Base-by-base conservation (phyloP, 306 rosid genomes). In the Sicyos baderoa region DNA sequence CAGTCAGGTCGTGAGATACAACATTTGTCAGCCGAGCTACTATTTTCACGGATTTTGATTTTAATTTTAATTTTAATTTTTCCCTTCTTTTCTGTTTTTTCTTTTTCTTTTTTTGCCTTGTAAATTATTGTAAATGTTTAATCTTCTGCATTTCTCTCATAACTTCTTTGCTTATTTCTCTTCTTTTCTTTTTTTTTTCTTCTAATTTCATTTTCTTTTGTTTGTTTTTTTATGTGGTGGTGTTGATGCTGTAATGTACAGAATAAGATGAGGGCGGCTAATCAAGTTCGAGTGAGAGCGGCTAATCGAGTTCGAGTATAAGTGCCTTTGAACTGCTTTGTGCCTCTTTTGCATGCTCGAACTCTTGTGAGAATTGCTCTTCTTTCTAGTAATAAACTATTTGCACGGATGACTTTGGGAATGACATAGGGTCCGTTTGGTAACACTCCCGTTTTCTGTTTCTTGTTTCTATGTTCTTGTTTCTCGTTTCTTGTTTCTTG, bases 71-170 rank as follows among this genome's bases (percentile, higher is more conserved):
- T 44, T 45, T 0, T 25, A 14, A 7, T 32, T 7, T 1, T 29
- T 8, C n/a, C 16, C 1, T 29, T 59, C 6, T 21, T 21, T 18
- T 29, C 5, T 44, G 44, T 40, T 17, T 8, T n/a, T n/a, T n/a
- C n/a, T n/a, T n/a, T n/a, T n/a, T n/a, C n/a, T n/a, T n/a, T 29
- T n/a, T 18, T 22, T n/a, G 3, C 27, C 23, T 17, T 69, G 73
- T 69, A 69, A 69, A 52, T 52, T 51, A 1, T 25, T 68, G 59
- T 69, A 69, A 69, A 68, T 68, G 37, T 29, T 68, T 50, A 9
- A 16, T 29, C 17, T 69, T 68, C 17, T 66, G 55, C 47, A 15
- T 22, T 22, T 22, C 32, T 9, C 14, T 23, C 1, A 51, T 27
- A 27, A 49, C 29, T 69, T 66, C 18, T 23, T 22, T 22, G 5